Base-by-base conservation (phyloP, 2,329 filamentous ascomycete species). In the Aspergillus piperis region DNA sequence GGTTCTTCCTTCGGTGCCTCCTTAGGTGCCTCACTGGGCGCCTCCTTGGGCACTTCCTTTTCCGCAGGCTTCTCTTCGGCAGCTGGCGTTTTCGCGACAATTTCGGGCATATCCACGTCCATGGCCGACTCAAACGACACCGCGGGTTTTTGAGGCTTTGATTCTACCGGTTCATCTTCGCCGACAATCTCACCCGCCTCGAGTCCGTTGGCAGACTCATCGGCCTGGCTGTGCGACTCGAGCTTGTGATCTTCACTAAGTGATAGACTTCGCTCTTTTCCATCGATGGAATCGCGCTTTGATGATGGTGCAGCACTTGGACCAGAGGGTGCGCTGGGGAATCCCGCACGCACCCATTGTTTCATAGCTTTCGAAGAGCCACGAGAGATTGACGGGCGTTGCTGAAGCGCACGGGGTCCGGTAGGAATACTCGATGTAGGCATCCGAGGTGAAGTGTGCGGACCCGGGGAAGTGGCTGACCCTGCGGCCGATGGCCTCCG, bases 341-440 rank as follows among this genome's bases (percentile, higher is more conserved):
- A 78, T 13, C 72, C 75, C 27, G 75, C 70, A 30, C 75, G 75
- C 49, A 73, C 68, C 77, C 76, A 78, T 60, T 73, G 73, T 61
- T 77, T 77, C 55, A 71, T 77, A 15, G 51, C 64, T 58, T 78
- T 79, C 3, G 71, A 64, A 17, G 69, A 65, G 6, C 70, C 70
- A 27, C 75, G 69, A 10, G 73, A 70, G 13, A 67, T 67, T 38
- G 70, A 62, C 7, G 68, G 66, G 51, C 73, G 71, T 59, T 75
- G 72, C 49, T 76, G 71, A n/a, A 74, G 69, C 6, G 76, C 77
- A 54, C 77, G 75, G 36, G 77, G 77, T 3, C 76, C 77, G 8
- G 76, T 79, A 11, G 77, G 77, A 19, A 79, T 75, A 36, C 64
- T 75, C 8, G 74, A 70, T 25, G 72, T 63, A 50, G 71, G 68